Evolutionary conservation across 2,329 filamentous ascomycete species (phyloP).

Genomic region (Fusarium mangiferae): DNA sequence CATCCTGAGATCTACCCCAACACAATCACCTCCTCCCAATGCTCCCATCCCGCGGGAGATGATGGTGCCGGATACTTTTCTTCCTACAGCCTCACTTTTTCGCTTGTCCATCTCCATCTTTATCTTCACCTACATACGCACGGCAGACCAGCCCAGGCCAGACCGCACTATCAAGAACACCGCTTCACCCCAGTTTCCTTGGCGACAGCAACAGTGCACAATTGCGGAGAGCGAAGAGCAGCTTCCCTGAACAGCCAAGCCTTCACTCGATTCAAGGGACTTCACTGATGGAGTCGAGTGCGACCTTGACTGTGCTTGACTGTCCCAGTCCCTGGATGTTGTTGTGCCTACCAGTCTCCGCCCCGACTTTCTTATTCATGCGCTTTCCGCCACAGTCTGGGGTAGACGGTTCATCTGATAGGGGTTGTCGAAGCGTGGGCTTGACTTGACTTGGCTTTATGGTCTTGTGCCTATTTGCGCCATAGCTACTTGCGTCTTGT

Average conservation of each 20-base stretch:
- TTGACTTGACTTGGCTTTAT: not conserved
- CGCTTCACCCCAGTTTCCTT: conserved; percentile 27
- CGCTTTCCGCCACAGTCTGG: conserved; percentile 26
- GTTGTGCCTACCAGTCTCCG: conserved; percentile 13
- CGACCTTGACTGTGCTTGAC: not conserved
- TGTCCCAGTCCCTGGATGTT: conserved; percentile 1
- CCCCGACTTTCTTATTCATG: conserved; percentile 10
- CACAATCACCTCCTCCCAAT: not conserved
- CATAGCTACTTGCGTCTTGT: not conserved
- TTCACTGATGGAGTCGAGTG: conserved; percentile 9
- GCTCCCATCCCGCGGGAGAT: not conserved
- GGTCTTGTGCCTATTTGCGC: conserved; percentile 3
- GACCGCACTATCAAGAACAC: conserved; percentile 10
- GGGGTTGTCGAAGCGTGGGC: conserved; percentile 15
- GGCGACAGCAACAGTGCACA: conserved; percentile 28
- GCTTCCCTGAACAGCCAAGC: conserved; percentile 8
- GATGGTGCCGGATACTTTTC: not conserved
- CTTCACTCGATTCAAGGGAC: conserved; percentile 20
- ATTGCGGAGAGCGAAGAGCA: conserved; percentile 22
- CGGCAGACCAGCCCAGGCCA: not conserved
- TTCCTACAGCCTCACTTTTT: conserved; percentile 10
- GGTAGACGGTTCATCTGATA: conserved; percentile 25
- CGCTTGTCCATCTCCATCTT: not conserved
- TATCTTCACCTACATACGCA: not conserved
- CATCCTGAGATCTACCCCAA: conserved; percentile 12